Conservation (phyloP, 768 basidiomycete genomes). For the Boletus rex-veris region DNA sequence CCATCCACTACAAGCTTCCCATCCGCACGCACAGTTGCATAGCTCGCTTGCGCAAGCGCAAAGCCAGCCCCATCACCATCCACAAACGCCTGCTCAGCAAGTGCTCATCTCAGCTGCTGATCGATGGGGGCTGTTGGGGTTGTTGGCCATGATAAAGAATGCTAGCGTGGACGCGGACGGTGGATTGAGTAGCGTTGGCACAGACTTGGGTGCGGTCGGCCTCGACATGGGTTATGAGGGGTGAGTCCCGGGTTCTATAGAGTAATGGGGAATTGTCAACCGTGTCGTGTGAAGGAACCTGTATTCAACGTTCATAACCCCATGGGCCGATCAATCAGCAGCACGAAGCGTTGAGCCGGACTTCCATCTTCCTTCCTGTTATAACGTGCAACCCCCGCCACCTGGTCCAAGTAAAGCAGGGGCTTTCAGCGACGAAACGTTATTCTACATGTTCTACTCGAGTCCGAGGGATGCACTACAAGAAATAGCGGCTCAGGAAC, state of each 20-base stretch:
- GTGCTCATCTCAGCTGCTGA: conserved; percentile 90
- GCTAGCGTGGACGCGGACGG: conserved; percentile 73
- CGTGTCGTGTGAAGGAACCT: conserved; percentile 50
- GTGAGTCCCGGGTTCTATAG: conserved; percentile 47
- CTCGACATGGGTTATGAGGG: conserved; percentile 83
- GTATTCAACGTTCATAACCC: conserved; percentile 92
- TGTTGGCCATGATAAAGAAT: conserved; percentile 84
- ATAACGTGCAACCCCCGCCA: conserved; percentile 86
- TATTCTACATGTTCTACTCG: conserved; percentile 98
- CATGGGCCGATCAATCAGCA: conserved; percentile 90
- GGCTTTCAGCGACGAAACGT: conserved; percentile 90
- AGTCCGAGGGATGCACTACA: conserved; percentile 89
- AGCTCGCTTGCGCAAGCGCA: conserved; percentile 27
- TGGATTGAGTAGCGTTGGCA: conserved; percentile 80
- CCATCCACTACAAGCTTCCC: conserved; percentile 31
- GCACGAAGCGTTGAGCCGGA: conserved; percentile 87
- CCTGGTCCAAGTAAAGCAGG: conserved; percentile 77
- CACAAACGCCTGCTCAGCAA: conserved; percentile 91
- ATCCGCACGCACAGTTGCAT: conserved; percentile 36
- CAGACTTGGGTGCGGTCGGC: conserved; percentile 88
- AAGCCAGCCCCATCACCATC: conserved; percentile 46
- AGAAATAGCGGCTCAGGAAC: conserved; percentile 91
- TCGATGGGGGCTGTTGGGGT: conserved; percentile 86
- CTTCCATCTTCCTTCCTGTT: conserved; percentile 87
- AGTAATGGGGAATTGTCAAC: conserved; percentile 17